phyloP scores from a whole-genome alignment of 139 green algal species.

The Coelastrella sp. region DNA sequence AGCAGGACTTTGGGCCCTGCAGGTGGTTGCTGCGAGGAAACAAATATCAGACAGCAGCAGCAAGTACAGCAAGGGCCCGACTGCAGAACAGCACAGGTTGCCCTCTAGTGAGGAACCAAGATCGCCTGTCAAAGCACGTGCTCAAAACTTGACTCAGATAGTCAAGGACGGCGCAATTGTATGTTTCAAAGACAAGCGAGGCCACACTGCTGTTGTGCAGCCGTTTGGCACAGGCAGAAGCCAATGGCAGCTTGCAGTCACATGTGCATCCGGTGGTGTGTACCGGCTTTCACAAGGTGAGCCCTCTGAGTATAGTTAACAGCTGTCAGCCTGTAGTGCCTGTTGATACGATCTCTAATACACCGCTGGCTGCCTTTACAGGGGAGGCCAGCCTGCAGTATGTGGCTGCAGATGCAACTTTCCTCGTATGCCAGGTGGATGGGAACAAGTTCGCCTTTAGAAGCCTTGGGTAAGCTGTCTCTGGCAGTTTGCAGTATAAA shows the following conservation, averaged over 20 bases:
- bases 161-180: conserved; percentile 29
- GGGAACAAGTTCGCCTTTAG: conserved; percentile 13
- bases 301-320: too few relatives aligned
- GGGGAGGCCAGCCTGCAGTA: not conserved
- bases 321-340: too few relatives aligned
- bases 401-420: not conserved
- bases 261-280: conserved; percentile 7
- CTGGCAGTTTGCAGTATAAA: too few relatives aligned
- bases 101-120: not conserved
- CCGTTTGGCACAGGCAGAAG: conserved; percentile 26
- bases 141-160: not conserved
- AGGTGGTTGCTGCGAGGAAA: not conserved
- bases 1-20: not conserved
- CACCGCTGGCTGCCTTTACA: not conserved
- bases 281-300: not conserved
- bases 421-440: conserved; percentile 17
- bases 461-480: conserved; percentile 17
- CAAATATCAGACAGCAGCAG: not conserved
- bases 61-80: not conserved
- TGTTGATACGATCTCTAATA: too few relatives aligned
- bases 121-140: not conserved
- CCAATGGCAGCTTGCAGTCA: conserved; percentile 30
- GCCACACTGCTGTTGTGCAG: conserved; percentile 19
- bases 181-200: conserved; percentile 33
- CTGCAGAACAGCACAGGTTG: not conserved